Percentiles rank a stretch among this genome's conserved stretches.
These are phyloP conservation scores for Patellifolia procumbens DNA, from an alignment of 179 eudicot genomes.

Conservation along the genomic window DNA sequence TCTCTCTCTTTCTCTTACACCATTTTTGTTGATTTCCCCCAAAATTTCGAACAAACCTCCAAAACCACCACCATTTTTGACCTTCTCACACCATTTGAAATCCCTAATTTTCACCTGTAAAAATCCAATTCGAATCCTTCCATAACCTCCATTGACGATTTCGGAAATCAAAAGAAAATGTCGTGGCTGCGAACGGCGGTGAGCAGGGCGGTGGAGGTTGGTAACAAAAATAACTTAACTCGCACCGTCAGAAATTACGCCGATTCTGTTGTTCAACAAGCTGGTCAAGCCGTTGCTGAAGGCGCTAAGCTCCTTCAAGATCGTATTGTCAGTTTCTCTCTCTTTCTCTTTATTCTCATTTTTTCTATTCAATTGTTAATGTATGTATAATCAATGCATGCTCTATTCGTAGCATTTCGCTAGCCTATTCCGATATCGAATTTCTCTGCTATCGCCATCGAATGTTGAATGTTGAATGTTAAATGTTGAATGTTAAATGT, in stretches of 20 bases:
- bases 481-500: not conserved
- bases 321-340: conserved; percentile 51
- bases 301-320: conserved; percentile 88
- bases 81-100: not conserved
- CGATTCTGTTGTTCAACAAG: conserved; percentile 84
- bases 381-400: conserved; percentile 1
- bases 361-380: not conserved
- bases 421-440: no score
- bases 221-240: conserved; percentile 81
- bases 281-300: conserved; percentile 91
- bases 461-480: no score
- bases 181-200: conserved; percentile 87
- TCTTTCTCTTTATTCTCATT: not conserved
- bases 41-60: not conserved
- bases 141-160: conserved; percentile 3
- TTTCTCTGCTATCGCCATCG: conserved; percentile 1
- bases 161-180: conserved; percentile 34
- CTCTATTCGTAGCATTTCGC: no score
- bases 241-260: conserved; percentile 82
- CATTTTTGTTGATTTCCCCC: not conserved
- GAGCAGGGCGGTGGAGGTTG: conserved; percentile 88
- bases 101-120: not conserved
- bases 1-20: no score
- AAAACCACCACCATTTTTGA: no score
- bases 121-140: not conserved